phyloP scores from a whole-genome alignment of 352 stramenopile species.

The Globisporangium cederbergense region DNA sequence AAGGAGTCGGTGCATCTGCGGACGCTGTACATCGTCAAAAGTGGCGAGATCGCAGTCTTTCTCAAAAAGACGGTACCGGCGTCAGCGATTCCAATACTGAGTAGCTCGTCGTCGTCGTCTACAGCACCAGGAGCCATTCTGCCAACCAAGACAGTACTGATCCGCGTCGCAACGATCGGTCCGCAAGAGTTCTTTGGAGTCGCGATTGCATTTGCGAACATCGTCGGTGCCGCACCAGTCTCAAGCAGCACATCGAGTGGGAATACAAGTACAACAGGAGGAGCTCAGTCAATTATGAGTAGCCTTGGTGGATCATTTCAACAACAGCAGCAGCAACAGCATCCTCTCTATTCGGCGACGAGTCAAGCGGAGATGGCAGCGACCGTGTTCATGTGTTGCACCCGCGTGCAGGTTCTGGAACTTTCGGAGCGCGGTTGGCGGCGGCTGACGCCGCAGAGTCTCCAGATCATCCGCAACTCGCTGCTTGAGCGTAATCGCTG shows the following conservation, averaged over 20 bases:
- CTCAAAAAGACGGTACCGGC: slow-evolving; percentile 27
- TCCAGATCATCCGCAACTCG: slow-evolving; percentile 40
- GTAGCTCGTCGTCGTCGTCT: too few species aligned
- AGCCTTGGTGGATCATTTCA: background rate
- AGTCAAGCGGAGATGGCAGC: slow-evolving; percentile 24
- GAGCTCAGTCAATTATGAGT: background rate
- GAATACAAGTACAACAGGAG: background rate
- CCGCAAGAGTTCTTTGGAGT: slow-evolving; percentile 65
- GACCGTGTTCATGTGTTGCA: slow-evolving; percentile 64
- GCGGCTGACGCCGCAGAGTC: slow-evolving; percentile 36
- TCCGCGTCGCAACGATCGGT: slow-evolving; percentile 70
- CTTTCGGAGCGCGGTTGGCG: slow-evolving; percentile 64
- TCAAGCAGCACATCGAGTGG: background rate
- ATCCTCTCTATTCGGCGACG: background rate
- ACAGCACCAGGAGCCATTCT: too few species aligned
- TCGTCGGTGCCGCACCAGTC: slow-evolving; percentile 4
- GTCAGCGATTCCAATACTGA: background rate
- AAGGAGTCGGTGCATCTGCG: slow-evolving; percentile 40
- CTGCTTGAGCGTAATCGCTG: slow-evolving; percentile 59
- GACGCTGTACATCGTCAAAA: slow-evolving; percentile 68
- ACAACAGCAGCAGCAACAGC: background rate
- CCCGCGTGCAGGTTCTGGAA: slow-evolving; percentile 55
- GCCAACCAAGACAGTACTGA: slow-evolving; percentile 29
- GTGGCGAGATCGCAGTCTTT: slow-evolving; percentile 68
- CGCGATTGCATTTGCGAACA: slow-evolving; percentile 37